Conservation (phyloP, 2,329 filamentous ascomycete genomes). For the Myrmaecium sp. region DNA sequence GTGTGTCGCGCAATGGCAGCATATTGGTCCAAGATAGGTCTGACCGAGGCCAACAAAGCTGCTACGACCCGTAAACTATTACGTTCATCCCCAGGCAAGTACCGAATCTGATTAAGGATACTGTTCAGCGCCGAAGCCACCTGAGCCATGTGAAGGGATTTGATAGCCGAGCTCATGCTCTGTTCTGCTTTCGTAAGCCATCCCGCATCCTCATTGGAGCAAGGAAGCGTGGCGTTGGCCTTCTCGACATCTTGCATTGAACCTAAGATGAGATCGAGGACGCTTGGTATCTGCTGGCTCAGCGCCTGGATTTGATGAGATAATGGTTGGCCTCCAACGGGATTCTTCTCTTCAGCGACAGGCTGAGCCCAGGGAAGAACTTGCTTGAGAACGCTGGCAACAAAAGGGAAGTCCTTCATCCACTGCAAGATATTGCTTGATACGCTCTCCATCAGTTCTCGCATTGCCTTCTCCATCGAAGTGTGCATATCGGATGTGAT, state of each 20-base stretch:
- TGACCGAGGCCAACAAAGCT: constrained; percentile 41
- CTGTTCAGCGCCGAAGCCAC: constrained; percentile 31
- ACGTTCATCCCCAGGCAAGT: constrained; percentile 2
- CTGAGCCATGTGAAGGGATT: constrained; percentile 40
- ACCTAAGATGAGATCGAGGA: constrained; percentile 63
- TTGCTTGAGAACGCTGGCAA: constrained; percentile 35
- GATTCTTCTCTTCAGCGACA: too few species aligned
- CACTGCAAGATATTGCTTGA: too few species aligned
- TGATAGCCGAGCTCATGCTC: constrained; percentile 27
- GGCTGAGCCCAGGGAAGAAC: constrained; percentile 46
- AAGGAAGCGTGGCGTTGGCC: constrained; percentile 36
- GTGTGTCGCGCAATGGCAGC: constrained; percentile 39
- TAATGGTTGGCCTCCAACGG: too few species aligned
- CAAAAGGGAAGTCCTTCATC: constrained; percentile 11
- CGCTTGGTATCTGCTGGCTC: constrained; percentile 40
- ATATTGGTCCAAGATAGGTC: constrained; percentile 65
- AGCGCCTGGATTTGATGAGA: constrained; percentile 34
- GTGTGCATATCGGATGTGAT: too few species aligned
- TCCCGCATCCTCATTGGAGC: constrained; percentile 40
- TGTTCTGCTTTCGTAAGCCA: constrained; percentile 42
- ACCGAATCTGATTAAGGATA: constrained; percentile 29
- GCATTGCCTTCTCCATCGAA: too few species aligned
- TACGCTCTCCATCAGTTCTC: too few species aligned
- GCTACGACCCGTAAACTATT: constrained; percentile 29
- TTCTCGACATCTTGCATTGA: constrained; percentile 58